Evolutionary conservation across 192 early-diverging fungal genomes (phyloP).

Genomic region (Phycomyces blakesleeanus): DNA sequence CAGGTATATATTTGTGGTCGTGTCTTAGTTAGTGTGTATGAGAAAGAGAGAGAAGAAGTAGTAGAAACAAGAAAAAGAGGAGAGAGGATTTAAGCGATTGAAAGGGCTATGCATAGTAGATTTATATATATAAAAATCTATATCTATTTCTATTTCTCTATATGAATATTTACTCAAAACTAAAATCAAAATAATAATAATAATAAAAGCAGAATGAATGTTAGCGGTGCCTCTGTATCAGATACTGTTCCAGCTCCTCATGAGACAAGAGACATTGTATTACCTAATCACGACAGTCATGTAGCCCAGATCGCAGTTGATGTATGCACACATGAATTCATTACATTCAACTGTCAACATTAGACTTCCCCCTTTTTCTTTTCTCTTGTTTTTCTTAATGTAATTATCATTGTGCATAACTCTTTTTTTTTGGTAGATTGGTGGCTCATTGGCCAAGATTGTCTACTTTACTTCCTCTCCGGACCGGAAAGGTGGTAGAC

Average conservation of each 20-base stretch:
- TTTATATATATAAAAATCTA: too few species aligned
- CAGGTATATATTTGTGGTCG: too few species aligned
- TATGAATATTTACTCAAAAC: not conserved
- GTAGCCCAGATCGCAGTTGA: conserved; percentile 90
- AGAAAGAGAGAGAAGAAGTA: too few species aligned
- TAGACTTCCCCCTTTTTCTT: too few species aligned
- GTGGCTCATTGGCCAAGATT: conserved; percentile 71
- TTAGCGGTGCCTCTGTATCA: conserved; percentile 48
- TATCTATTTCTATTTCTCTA: too few species aligned
- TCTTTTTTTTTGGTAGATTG: conserved; percentile 43
- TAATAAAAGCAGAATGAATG: too few species aligned
- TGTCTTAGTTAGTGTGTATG: too few species aligned
- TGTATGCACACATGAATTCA: conserved; percentile 44
- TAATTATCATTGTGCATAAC: not conserved
- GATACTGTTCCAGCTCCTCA: conserved; percentile 39
- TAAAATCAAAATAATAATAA: too few species aligned
- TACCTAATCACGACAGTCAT: conserved; percentile 82
- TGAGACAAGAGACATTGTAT: conserved; percentile 74
- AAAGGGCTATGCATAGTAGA: too few species aligned
- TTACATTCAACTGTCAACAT: not conserved
- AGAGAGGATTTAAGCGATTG: too few species aligned
- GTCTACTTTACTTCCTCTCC: conserved; percentile 61
- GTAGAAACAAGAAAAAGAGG: too few species aligned
- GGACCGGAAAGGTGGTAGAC: conserved; percentile 65
- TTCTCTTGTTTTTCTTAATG: too few species aligned